These are phyloP conservation scores for Tolypocladium cylindrosporum DNA, from an alignment of 2,329 filamentous ascomycete genomes.

Conservation along the genomic window DNA sequence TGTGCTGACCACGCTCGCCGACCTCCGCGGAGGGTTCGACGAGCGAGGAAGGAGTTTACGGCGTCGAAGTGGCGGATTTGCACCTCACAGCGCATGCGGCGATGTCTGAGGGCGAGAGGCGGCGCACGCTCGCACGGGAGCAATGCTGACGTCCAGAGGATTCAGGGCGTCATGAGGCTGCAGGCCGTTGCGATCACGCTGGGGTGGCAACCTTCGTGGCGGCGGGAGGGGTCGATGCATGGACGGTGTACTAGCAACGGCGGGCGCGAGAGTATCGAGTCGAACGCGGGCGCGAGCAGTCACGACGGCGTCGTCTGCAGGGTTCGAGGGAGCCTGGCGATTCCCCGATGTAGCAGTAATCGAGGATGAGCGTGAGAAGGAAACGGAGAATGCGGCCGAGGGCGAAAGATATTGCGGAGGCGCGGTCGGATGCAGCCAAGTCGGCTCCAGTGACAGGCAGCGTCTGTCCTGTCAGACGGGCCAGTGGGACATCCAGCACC, in stretches of 20 bases:
- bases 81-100: not conserved
- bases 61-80: not conserved
- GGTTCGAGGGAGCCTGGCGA: not conserved
- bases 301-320: not conserved
- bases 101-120: not conserved
- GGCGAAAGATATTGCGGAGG: not conserved
- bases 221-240: constrained; percentile 7
- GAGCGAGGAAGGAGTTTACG: constrained; percentile 28
- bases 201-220: not conserved
- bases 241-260: not conserved
- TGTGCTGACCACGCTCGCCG: constrained; percentile 41
- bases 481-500: not conserved
- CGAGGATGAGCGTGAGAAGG: not conserved
- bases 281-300: not conserved
- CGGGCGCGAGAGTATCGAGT: not conserved
- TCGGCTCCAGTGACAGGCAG: not conserved
- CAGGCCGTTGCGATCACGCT: constrained; percentile 2
- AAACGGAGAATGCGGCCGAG: constrained; percentile 1
- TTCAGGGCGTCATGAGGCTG: constrained; percentile 4
- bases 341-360: not conserved
- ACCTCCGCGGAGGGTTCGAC: constrained; percentile 51
- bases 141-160: not conserved
- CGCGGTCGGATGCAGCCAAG: not conserved
- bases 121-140: not conserved
- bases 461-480: not conserved